These are phyloP conservation scores for Tetrahymena malaccensis DNA, from an alignment of 73 alveolate species.

Conservation along the genomic window DNA sequence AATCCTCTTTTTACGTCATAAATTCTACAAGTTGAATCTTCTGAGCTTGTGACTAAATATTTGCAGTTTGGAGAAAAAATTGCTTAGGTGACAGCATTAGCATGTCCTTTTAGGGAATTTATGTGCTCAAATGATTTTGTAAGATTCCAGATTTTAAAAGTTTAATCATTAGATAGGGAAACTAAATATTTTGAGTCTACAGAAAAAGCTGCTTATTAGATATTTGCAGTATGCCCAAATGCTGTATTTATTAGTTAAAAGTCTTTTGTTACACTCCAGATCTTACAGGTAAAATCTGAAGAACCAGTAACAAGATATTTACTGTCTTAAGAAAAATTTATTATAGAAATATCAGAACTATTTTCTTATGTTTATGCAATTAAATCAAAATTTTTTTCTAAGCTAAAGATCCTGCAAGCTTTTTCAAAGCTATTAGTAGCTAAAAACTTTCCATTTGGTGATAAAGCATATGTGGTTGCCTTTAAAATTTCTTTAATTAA, in stretches of 20 bases:
- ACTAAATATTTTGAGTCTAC: not conserved
- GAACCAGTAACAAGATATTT: not conserved
- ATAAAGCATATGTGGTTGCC: not conserved
- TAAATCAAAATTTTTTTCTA: not conserved
- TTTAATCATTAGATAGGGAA: not conserved
- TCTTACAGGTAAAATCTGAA: not conserved
- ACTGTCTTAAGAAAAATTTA: not conserved
- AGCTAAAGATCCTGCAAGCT: not conserved
- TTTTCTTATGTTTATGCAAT: not conserved
- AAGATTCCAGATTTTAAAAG: not conserved
- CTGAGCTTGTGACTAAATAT: not conserved
- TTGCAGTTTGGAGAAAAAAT: not conserved
- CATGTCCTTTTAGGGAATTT: not conserved
- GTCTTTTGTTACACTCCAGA: not conserved
- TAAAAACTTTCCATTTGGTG: not conserved
- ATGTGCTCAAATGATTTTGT: not conserved
- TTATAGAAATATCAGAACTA: not conserved
- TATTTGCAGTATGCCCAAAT: not conserved
- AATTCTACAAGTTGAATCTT: not conserved
- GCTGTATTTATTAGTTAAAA: not conserved
- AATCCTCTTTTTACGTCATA: not conserved
- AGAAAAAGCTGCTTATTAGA: not conserved
- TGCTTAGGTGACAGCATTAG: not conserved
- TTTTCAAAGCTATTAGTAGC: not conserved
- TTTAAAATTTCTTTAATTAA: not conserved